Evolutionary conservation across 306 rosid species (phyloP).

Genomic region (Chamaecrista fasciculata): DNA sequence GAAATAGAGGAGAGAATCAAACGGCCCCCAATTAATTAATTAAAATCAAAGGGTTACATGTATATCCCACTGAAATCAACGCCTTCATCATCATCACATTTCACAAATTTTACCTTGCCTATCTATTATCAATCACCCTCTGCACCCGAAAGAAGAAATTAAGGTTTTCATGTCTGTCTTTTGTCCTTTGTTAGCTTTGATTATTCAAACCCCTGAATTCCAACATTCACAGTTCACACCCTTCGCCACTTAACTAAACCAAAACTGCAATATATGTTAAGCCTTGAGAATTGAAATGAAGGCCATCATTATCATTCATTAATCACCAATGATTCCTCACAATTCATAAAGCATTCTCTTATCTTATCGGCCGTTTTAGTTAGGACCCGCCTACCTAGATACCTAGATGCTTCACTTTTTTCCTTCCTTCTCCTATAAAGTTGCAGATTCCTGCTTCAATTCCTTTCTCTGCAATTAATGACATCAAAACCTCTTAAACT

Average conservation of each 20-base stretch:
- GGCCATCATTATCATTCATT: not conserved
- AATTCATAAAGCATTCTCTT: not conserved
- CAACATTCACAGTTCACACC: too few species aligned
- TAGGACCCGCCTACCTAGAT: slow-evolving; percentile 19
- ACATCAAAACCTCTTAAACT: not conserved
- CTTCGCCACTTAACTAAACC: too few species aligned
- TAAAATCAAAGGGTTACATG: too few species aligned
- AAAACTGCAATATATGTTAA: not conserved
- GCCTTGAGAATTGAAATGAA: not conserved
- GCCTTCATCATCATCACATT: not conserved
- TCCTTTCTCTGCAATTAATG: slow-evolving; percentile 10
- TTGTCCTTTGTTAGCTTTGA: not conserved
- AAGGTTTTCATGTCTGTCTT: not conserved
- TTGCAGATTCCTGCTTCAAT: slow-evolving; percentile 31
- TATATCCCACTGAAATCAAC: not conserved
- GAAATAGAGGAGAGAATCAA: not conserved
- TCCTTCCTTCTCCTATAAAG: slow-evolving; percentile 11
- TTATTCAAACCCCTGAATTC: not conserved
- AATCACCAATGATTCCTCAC: slow-evolving; percentile 13
- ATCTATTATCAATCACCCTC: not conserved
- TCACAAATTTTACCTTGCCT: too few species aligned
- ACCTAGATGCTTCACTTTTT: slow-evolving; percentile 23
- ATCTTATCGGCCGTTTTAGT: slow-evolving; percentile 21
- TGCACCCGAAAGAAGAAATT: not conserved
- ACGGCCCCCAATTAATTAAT: not conserved